Conservation (phyloP, 2,329 filamentous ascomycete genomes). For the Thielaviopsis musarum region DNA sequence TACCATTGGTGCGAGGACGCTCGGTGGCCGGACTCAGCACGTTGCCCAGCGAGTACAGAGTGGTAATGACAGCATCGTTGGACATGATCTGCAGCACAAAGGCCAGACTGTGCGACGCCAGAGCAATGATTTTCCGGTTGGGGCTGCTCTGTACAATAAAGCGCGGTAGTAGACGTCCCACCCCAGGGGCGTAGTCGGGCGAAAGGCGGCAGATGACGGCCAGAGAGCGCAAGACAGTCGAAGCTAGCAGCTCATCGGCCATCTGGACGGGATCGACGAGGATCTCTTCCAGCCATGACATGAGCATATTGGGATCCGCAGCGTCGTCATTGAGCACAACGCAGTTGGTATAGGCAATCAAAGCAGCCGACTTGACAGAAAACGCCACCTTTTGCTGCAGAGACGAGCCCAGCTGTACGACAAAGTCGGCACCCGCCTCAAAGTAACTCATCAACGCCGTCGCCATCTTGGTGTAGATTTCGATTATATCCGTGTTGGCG, state of each 20-base stretch:
- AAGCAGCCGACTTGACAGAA: conserved; percentile 65
- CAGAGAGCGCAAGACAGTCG: conserved; percentile 63
- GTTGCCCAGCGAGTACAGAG: conserved; percentile 90
- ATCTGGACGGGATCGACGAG: conserved; percentile 68
- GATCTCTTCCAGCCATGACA: conserved; percentile 73
- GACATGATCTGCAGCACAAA: conserved; percentile 68
- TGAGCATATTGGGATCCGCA: conserved; percentile 61
- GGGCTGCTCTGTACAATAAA: conserved; percentile 77
- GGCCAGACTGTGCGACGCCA: conserved; percentile 74
- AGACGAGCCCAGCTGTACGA: conserved; percentile 59
- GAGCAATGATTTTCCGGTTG: conserved; percentile 47
- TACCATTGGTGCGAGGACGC: conserved; percentile 34
- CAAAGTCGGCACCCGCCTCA: conserved; percentile 79
- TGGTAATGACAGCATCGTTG: conserved; percentile 86
- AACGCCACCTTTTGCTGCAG: conserved; percentile 79
- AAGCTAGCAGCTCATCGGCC: conserved; percentile 59
- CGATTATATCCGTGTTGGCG: conserved; percentile 39
- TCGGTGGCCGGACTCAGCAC: conserved; percentile 62
- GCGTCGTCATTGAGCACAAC: conserved; percentile 64
- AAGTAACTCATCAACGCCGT: conserved; percentile 71
- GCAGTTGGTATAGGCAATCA: conserved; percentile 77
- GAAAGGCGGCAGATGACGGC: conserved; percentile 65
- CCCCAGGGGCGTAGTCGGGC: conserved; percentile 52
- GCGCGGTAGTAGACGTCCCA: conserved; percentile 65
- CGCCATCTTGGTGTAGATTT: conserved; percentile 54